Evolutionary conservation across 805 yeast species (phyloP).

Genomic region (Hemisphaericaspora nanyangensis): DNA sequence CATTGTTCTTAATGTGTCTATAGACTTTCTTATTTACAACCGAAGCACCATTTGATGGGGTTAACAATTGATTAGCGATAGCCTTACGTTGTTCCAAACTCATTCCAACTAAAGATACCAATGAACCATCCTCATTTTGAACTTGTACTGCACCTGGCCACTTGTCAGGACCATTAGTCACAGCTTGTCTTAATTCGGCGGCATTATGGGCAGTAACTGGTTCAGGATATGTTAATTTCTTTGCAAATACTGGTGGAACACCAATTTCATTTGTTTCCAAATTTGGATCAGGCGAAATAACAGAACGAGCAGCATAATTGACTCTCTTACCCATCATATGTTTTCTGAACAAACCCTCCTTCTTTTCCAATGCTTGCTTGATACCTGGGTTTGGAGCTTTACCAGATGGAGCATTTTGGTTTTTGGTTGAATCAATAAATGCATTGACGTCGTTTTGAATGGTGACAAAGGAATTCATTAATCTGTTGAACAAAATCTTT

Average conservation of each 20-base stretch:
- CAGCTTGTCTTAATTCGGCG: conserved; percentile 88
- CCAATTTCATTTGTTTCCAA: conserved; percentile 97
- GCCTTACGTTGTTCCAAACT: conserved; percentile 91
- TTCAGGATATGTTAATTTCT: conserved; percentile 93
- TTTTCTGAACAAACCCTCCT: conserved; percentile 96
- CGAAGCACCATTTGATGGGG: conserved; percentile 67
- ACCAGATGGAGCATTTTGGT: conserved; percentile 66
- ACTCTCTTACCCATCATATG: conserved; percentile 99
- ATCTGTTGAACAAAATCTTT: conserved; percentile 73
- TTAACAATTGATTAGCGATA: conserved; percentile 86
- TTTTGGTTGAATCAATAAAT: conserved; percentile 87
- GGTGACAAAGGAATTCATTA: conserved; percentile 94
- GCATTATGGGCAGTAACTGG: conserved; percentile 94
- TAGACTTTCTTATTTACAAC: conserved; percentile 86
- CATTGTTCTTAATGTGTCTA: conserved; percentile 92
- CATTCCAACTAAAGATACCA: conserved; percentile 83
- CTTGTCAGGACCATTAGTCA: conserved; percentile 92
- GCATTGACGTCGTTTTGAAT: conserved; percentile 94
- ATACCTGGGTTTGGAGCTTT: conserved; percentile 88
- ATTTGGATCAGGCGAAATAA: conserved; percentile 97
- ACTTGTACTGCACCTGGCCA: conserved; percentile 99
- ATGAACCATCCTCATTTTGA: conserved; percentile 90
- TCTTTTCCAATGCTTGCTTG: conserved; percentile 96
- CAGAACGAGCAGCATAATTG: conserved; percentile 97
- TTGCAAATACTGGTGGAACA: conserved; percentile 98